Conservation (phyloP, 1,139 yeast genomes). For the Candida neerlandica region DNA sequence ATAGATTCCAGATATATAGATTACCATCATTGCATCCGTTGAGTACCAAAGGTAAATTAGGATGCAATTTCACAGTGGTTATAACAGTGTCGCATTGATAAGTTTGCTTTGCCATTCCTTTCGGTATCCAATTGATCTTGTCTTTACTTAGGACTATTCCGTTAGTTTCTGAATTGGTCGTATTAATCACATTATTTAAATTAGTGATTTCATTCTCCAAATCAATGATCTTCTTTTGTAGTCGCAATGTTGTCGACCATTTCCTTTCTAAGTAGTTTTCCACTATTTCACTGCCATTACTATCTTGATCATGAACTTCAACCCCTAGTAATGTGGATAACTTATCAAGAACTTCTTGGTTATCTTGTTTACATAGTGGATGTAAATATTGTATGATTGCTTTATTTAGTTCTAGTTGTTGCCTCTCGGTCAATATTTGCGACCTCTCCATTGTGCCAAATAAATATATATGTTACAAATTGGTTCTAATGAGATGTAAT, state of each 20-base stretch:
- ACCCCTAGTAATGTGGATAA: conserved; percentile 17
- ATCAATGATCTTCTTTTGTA: conserved; percentile 76
- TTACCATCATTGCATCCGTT: conserved; percentile 78
- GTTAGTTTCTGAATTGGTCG: conserved; percentile 6
- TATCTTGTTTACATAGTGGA: conserved; percentile 26
- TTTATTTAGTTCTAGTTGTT: conserved; percentile 54
- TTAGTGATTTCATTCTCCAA: conserved; percentile 46
- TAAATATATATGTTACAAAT: background rate
- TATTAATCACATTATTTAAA: conserved; percentile 34
- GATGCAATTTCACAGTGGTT: conserved; percentile 71
- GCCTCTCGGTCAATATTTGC: conserved; percentile 49
- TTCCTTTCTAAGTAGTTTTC: conserved; percentile 72
- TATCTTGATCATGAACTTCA: background rate
- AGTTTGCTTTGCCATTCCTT: conserved; percentile 43
- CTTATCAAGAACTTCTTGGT: conserved; percentile 13
- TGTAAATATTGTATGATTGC: conserved; percentile 58
- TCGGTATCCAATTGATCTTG: conserved; percentile 72
- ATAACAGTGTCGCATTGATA: conserved; percentile 61
- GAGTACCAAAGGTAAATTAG: conserved; percentile 63
- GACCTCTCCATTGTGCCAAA: conserved; percentile 10
- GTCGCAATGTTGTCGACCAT: conserved; percentile 84
- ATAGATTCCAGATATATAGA: conserved; percentile 70
- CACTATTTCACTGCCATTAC: conserved; percentile 24
- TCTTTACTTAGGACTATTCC: conserved; percentile 23
- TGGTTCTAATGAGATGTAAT: background rate